Evolutionary conservation across 768 basidiomycete species (phyloP), one percentile per base, ranked within the genome.

Genomic region (Kondoa malvinella): DNA sequence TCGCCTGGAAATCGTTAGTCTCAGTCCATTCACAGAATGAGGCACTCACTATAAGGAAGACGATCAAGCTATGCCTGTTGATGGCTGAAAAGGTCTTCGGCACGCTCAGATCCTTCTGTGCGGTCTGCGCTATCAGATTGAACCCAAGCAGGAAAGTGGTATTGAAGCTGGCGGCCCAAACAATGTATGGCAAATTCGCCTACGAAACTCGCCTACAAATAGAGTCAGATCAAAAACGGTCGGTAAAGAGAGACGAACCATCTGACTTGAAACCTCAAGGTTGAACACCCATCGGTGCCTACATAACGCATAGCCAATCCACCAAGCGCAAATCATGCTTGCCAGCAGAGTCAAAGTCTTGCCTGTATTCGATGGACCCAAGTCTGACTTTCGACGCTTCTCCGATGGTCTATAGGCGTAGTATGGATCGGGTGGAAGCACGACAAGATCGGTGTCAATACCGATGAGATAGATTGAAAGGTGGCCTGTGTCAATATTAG

Each of bases 151-250:
- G 78, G 79, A 91, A 91, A 1, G 85, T 82, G 0, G 86, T 85
- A 75, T 96, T 97, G 83, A 84, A 94, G 12, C 89, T 91, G 0
- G 84, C 82, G 4, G 87, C 82, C 91, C 92, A 96, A 21, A 91
- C 77, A 40, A 92, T 84, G 77, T 99, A 97, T 2, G 87, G 82
- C 32, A 90, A 72, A 74, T 97, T 96, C 58, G 86, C 88, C 92
- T 92, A n/a, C 30, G 40, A 50, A 8, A 8, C 8, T 50, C 40
- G n/a, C n/a, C n/a, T n/a, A n/a, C n/a, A n/a, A n/a, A n/a, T n/a
- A n/a, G n/a, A 50, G 40, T 50, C 8, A 8, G 21, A 8, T 50
- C 8, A 50, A 50, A 8, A 50, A 21, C n/a, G n/a, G n/a, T n/a
- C 32, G 63, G 56, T 67, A 14, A 21, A n/a, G 57, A 26, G n/a